phyloP scores from a whole-genome alignment of 352 stramenopile genomes.

The Pythium plurisporium region DNA sequence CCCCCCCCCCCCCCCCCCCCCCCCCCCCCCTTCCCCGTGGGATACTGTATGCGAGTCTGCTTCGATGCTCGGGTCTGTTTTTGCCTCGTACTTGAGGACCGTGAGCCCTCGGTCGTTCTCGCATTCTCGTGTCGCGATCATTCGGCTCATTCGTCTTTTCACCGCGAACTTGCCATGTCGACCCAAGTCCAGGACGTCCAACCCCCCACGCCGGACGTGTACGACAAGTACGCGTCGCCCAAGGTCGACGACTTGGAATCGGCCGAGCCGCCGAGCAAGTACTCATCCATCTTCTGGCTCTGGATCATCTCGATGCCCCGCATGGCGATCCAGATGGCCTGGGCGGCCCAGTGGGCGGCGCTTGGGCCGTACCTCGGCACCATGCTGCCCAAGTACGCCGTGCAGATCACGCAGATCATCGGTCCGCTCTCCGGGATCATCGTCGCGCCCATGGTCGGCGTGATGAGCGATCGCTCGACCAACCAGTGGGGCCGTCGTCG shows the following conservation, averaged over 20 bases:
- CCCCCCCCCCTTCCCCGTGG: too few species aligned
- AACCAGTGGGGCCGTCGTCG: slow-evolving; percentile 32
- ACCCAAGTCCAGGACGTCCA: not conserved
- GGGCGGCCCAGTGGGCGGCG: slow-evolving; percentile 26
- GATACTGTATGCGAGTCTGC: too few species aligned
- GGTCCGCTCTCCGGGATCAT: slow-evolving; percentile 24
- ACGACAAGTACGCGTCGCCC: not conserved
- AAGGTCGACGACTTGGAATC: not conserved
- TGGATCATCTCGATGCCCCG: slow-evolving; percentile 26
- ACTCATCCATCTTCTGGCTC: slow-evolving; percentile 19
- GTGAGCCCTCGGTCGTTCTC: too few species aligned
- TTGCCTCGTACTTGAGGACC: too few species aligned
- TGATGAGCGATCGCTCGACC: slow-evolving; percentile 39
- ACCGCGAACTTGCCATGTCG: too few species aligned
- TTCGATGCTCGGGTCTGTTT: too few species aligned
- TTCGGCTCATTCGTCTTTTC: too few species aligned
- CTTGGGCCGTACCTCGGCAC: slow-evolving; percentile 38
- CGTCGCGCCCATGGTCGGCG: slow-evolving; percentile 14
- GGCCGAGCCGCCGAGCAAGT: not conserved
- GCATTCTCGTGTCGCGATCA: too few species aligned
- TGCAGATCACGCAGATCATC: slow-evolving; percentile 35
- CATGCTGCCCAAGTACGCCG: slow-evolving; percentile 34
- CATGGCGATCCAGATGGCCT: slow-evolving; percentile 18
- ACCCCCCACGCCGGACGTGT: not conserved
- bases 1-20: too few species aligned